These are phyloP conservation scores for Mycosphaerella sp. DNA, from an alignment of 2,329 filamentous ascomycete species.

Conservation along the genomic window DNA sequence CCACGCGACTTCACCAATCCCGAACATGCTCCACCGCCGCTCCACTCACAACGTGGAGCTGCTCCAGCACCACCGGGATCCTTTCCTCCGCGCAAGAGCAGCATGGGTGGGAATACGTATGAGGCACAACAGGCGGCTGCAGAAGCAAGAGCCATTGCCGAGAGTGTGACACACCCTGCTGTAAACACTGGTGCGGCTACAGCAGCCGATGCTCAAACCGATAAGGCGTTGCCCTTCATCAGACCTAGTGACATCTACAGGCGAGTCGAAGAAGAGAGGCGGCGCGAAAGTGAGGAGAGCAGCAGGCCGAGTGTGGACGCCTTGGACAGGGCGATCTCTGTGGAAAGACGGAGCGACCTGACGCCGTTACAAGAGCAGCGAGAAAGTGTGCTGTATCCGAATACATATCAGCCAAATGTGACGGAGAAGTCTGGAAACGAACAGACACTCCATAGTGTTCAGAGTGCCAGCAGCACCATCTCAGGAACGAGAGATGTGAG, in stretches of 20 bases:
- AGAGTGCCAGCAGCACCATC: not conserved
- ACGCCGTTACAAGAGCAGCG: conserved; percentile 21
- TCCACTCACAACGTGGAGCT: conserved; percentile 32
- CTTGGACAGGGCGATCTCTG: conserved; percentile 20
- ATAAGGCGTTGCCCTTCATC: conserved; percentile 57
- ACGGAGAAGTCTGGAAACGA: not conserved
- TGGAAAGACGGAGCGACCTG: conserved; percentile 23
- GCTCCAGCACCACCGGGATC: conserved; percentile 35
- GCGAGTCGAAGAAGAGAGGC: conserved; percentile 60
- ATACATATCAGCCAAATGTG: conserved; percentile 1
- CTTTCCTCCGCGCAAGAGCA: conserved; percentile 58
- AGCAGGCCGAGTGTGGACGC: conserved; percentile 53
- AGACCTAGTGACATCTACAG: conserved; percentile 73
- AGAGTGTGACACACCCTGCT: conserved; percentile 11
- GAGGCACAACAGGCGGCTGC: conserved; percentile 14
- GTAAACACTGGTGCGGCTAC: conserved; percentile 2
- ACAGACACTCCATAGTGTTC: not conserved
- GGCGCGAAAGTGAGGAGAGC: conserved; percentile 52
- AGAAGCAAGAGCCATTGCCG: conserved; percentile 17
- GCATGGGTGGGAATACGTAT: conserved; percentile 46
- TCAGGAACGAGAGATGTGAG: conserved; percentile 12
- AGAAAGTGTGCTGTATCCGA: conserved; percentile 17
- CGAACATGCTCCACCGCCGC: conserved; percentile 44
- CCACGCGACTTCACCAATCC: conserved; percentile 47
- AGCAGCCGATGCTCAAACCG: conserved; percentile 30